These are phyloP conservation scores for Teratosphaeria gauchensis DNA, from an alignment of 2,329 filamentous ascomycete species.

Conservation along the genomic window DNA sequence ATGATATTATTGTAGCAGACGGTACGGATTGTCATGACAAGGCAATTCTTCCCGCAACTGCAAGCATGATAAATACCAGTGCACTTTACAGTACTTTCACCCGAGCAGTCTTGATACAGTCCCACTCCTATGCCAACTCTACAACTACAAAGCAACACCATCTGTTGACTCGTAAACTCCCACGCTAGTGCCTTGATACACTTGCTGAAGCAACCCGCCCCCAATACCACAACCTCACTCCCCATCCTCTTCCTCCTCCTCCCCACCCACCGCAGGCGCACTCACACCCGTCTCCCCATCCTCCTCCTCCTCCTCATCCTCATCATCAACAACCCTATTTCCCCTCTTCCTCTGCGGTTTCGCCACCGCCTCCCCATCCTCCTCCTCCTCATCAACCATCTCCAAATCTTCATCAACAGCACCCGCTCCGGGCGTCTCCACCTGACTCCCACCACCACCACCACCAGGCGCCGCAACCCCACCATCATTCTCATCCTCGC, in stretches of 20 bases:
- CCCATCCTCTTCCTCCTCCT: background rate
- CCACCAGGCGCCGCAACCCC: conserved; percentile 16
- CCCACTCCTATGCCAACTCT: background rate
- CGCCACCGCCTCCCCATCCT: conserved; percentile 18
- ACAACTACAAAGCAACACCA: background rate
- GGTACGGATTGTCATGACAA: no score
- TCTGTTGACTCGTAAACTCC: background rate
- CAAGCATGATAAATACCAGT: no score
- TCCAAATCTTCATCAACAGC: conserved; percentile 14
- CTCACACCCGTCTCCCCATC: background rate
- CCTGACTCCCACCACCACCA: conserved; percentile 7
- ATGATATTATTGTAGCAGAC: no score
- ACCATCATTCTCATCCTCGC: conserved; percentile 39
- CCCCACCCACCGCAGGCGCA: background rate
- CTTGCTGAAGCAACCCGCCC: no score
- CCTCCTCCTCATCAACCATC: conserved; percentile 22
- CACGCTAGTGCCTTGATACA: no score
- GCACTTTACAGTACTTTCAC: no score
- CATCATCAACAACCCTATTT: conserved; percentile 24
- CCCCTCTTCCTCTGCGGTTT: conserved; percentile 20
- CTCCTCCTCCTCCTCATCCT: conserved; percentile 22
- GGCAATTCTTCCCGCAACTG: no score
- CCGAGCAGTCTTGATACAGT: background rate
- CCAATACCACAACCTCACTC: background rate
- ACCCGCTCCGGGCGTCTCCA: conserved; percentile 12